Conservation (phyloP, 2,329 filamentous ascomycete species). For the Aspergillus oerlinghausenensis region DNA sequence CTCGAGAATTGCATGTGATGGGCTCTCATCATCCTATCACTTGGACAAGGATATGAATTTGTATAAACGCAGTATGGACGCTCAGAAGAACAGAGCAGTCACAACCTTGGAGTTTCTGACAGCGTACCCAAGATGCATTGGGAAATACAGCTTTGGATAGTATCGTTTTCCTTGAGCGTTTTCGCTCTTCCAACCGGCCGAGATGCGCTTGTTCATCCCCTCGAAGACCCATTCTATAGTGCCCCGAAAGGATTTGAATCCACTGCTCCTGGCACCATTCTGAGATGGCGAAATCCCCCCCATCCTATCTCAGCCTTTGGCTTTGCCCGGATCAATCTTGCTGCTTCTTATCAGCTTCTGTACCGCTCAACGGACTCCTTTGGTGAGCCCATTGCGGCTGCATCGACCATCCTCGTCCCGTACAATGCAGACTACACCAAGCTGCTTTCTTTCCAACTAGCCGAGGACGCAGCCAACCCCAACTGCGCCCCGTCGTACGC, state of each 20-base stretch:
- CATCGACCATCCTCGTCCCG: constrained; percentile 39
- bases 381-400: constrained; percentile 33
- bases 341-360: constrained; percentile 32
- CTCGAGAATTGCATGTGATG: no score
- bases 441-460: constrained; percentile 42
- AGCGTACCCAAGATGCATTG: no score
- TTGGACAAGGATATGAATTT: no score
- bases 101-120: no score
- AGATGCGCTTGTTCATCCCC: constrained; percentile 12
- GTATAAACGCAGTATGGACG: no score
- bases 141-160: no score
- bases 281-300: constrained; percentile 21
- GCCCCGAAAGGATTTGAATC: constrained; percentile 25
- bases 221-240: constrained; percentile 26
- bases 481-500: constrained; percentile 26
- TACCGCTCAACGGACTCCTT: constrained; percentile 38
- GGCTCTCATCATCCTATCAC: no score
- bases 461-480: constrained; percentile 25
- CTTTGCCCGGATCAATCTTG: constrained; percentile 18
- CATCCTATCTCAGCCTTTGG: constrained; percentile 20
- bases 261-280: constrained; percentile 21
- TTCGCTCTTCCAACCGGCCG: background rate
- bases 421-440: constrained; percentile 25
- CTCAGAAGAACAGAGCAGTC: no score
- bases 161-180: no score